Base-by-base conservation (phyloP, 805 yeast genomes). In the Wickerhamomyces hampshirensis region DNA sequence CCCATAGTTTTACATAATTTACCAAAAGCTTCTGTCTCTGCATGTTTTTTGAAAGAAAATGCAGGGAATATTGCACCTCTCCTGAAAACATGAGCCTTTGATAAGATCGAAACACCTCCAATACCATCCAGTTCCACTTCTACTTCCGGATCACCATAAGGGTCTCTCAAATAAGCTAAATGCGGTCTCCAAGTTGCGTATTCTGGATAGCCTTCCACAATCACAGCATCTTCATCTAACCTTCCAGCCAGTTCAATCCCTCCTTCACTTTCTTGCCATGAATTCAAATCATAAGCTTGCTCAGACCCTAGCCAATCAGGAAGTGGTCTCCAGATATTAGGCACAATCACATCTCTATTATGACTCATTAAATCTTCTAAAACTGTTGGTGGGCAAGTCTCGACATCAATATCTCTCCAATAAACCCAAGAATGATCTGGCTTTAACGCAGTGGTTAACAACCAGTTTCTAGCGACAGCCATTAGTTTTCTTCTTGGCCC, bases 361-460 rank as follows among this genome's bases (percentile, higher is more conserved):
- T 87, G 96, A 51, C 77, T 84, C 97, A 91, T 91, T 50, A 89
- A 66, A 61, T 89, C 97, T 60, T 89, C 96, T 43, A 89, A 60
- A 42, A 89, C 77, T 1, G 96, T 80, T 1, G 80, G 71, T 5
- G 96, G 95, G 21, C 83, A 77, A 0, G 89, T 80, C 58, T 89
- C 96, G n/a, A 91, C 95, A 60, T 91, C 98, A 10, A 93, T 96
- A 65, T 91, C 98, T 61, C 98, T 71, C 98, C 98, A 91, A 59
- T 89, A 88, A 6, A 91, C 96, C 84, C 89, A 88, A 6, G 95
- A 79, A 58, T 91, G 98, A 58, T 91, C 80, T 1, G 98, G 97
- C 58, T 80, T 81, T 33, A 91, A 60, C 2, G 96, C 94, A 6
- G 83, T 87, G 1, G 91, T 67, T 56, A 88, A 75, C 29, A 91